Evolutionary conservation across 768 basidiomycete genomes (phyloP), one percentile per base, ranked within the genome.

Genomic region (Russula sp.): DNA sequence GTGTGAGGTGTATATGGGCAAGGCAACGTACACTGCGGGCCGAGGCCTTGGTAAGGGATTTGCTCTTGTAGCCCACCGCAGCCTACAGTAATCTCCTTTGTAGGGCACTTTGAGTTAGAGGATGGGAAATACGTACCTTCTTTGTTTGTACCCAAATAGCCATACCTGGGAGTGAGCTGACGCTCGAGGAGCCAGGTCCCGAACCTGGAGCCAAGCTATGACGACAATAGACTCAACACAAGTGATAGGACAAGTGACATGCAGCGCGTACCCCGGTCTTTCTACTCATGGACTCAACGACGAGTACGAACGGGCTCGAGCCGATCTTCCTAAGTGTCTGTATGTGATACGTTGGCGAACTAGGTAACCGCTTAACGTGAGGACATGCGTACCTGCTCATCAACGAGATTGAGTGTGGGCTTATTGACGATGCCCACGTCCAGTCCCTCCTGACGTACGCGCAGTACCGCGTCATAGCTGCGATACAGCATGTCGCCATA

Each of bases 401-500:
- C 92, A 13, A 94, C 84, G 32, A 91, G 72, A 73, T 93, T 93
- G 68, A 94, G 76, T 32, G 87, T 86, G 4, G 89, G 79, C 76
- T 94, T 94, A 78, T 94, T 94, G 74, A 94, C 83, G 74, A 94
- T 71, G 13, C 91, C 92, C 53, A 94, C 89, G 69, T 93, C 81
- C 55, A 92, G 66, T 3, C 91, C 91, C 67, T 84, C 75, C 75
- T 87, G 75, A 65, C 89, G 79, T 71, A 84, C 84, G 34, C 84
- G 79, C 61, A 91, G 74, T 49, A 94, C 91, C 14, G 92, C 92
- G 70, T 94, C 92, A 76, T 80, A 88, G 47, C 87, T 81, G 64
- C 92, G 80, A 74, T 94, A 90, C 22, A 93, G 75, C 88, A 90
- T 90, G 74, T 94, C 91, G 18, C 92, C 92, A 68, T 87, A 93